Conservation (phyloP, 192 early-diverging fungal genomes). For the Diversispora epigaea region DNA sequence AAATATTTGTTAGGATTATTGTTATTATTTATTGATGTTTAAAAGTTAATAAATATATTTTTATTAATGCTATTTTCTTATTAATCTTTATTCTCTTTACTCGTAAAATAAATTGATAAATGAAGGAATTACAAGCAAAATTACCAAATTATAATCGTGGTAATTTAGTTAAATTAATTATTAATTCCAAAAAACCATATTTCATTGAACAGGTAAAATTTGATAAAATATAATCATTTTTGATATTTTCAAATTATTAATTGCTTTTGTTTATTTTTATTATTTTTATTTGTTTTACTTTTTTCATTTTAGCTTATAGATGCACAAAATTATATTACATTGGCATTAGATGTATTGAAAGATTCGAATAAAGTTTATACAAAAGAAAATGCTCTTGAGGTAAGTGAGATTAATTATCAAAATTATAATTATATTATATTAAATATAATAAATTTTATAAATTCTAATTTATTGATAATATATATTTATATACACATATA, state of each 20-base stretch:
- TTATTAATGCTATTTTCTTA: too few species aligned
- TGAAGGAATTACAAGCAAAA: too few species aligned
- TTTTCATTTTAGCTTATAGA: slow-evolving; percentile 5
- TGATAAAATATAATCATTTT: not conserved
- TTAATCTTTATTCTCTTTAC: not conserved
- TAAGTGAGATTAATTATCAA: too few species aligned
- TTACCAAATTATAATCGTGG: too few species aligned
- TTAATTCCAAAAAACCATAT: slow-evolving; percentile 24
- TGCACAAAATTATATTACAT: slow-evolving; percentile 25
- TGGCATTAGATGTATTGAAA: slow-evolving; percentile 20
- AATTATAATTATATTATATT: too few species aligned
- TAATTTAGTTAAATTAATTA: too few species aligned
- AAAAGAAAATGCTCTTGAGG: slow-evolving; percentile 22
- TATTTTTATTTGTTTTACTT: not conserved
- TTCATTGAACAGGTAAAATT: slow-evolving; percentile 26
- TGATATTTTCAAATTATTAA: not conserved
- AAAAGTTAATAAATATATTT: not conserved
- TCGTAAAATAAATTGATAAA: too few species aligned
- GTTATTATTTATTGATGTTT: slow-evolving; percentile 18
- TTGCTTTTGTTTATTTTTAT: not conserved
- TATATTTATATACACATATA: not conserved
- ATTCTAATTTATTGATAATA: not conserved
- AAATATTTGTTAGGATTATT: too few species aligned
- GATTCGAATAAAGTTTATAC: not conserved
- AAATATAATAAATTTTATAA: too few species aligned